Evolutionary conservation across 2,329 filamentous ascomycete species (phyloP), one percentile per base, ranked within the genome.

Genomic region (Talaromyces amestolkiae): DNA sequence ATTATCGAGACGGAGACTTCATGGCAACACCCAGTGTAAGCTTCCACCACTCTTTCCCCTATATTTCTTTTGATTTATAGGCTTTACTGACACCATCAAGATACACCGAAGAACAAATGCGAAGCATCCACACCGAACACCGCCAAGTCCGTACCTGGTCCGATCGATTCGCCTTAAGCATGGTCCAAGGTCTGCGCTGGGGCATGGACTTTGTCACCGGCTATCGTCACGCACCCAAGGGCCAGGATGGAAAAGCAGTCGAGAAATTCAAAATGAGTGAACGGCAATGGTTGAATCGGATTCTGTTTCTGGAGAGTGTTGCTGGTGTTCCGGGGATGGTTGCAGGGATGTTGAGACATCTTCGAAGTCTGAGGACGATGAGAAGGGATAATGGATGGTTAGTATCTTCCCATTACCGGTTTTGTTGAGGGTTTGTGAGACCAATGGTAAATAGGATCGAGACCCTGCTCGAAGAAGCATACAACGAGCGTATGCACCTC

Each of bases 261-360:
- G 86, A 82, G 80, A 89, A 75, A 72, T 96, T 86, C 72, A 76
- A 77, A 39, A 91, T 91, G 83, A 95, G 87, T 0, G 93, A 96
- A 76, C 83, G 89, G 5, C 95, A 98, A 80, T 99, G 95, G 89
- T 84, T 97, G 71, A 86, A 91, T 58, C 86, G 94, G 7, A 94
- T 97, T 74, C 86, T 99, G 70, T 99, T 99, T 78, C 85, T 99
- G 39, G 95, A 99, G 78, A 93, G 90, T 58, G 92, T 99, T 45
- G 95, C 95, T 13, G 95, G 93, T 39, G 95, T 98, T 0, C 95
- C 95, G 0, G 95, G 95, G 8, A 98, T 98, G 92, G 94, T 98
- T 0, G 95, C 90, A 0, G 95, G 93, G 24, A 97, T 97, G 91
- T 83, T 98, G 17, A 85, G 95, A 39, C 95, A 99, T 79, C 84